These are phyloP conservation scores for Cronartium quercuum DNA, from an alignment of 1,284 basidiomycete species.

Conservation along the genomic window DNA sequence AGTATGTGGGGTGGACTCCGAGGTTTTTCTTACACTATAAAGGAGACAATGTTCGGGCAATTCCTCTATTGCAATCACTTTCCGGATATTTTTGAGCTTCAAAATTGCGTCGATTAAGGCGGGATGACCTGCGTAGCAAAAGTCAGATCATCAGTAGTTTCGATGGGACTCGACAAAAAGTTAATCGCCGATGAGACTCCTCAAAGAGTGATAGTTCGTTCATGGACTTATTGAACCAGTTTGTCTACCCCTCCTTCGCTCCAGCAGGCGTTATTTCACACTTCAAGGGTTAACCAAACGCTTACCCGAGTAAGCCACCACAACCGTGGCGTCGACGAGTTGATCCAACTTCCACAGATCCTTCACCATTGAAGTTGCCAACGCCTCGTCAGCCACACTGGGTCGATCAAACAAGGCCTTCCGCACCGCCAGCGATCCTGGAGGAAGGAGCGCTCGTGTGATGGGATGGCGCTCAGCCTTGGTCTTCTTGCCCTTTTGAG, in stretches of 20 bases:
- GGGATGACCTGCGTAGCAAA: constrained; percentile 19
- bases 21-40: constrained; percentile 8
- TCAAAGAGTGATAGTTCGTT: too few species aligned
- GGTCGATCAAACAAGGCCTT: constrained; percentile 27
- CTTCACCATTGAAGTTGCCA: constrained; percentile 7
- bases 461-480: background rate
- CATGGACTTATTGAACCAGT: too few species aligned
- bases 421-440: background rate
- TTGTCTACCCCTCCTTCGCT: too few species aligned
- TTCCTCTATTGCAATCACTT: constrained; percentile 40
- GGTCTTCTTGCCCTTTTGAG: background rate
- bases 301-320: constrained; percentile 26
- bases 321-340: constrained; percentile 24
- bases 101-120: constrained; percentile 30
- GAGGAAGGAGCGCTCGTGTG: background rate
- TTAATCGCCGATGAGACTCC: background rate
- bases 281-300: background rate
- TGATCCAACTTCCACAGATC: constrained; percentile 25
- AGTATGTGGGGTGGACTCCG: background rate
- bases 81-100: constrained; percentile 34
- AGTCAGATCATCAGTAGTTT: background rate
- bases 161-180: background rate
- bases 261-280: too few species aligned
- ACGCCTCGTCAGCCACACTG: background rate
- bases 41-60: constrained; percentile 34